Percentiles rank a stretch among this genome's conserved stretches.
Conservation (phyloP, 108 stramenopile species). For the Chaetoceros muelleri region DNA sequence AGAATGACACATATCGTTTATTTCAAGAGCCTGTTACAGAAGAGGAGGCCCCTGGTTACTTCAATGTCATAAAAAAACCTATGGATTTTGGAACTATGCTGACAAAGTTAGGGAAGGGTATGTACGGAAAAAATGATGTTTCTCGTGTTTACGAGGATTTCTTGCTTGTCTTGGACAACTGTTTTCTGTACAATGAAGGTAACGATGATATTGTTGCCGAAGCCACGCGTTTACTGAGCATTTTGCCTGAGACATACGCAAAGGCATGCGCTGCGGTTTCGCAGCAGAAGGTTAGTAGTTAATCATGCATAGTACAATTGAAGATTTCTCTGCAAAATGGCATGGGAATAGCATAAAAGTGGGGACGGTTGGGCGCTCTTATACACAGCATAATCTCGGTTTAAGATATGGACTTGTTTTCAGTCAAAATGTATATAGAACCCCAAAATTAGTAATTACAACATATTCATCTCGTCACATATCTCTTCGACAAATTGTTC, state of each 20-base stretch:
- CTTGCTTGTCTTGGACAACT: constrained; percentile 68
- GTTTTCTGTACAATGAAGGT: constrained; percentile 47
- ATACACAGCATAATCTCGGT: no score
- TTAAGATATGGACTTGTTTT: no score
- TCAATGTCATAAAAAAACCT: constrained; percentile 45
- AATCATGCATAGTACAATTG: no score
- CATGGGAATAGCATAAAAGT: no score
- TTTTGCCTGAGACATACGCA: constrained; percentile 51
- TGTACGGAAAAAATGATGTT: constrained; percentile 49
- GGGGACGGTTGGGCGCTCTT: no score
- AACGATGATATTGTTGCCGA: constrained; percentile 59
- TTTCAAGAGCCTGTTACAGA: constrained; percentile 67
- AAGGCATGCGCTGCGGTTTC: constrained; percentile 16
- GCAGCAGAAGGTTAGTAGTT: background rate
- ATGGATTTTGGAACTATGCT: constrained; percentile 69
- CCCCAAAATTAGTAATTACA: no score
- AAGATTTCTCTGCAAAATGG: no score
- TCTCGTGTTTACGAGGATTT: constrained; percentile 53
- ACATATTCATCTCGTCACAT: no score
- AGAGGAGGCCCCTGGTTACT: constrained; percentile 61
- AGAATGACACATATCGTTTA: constrained; percentile 46
- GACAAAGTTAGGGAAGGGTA: constrained; percentile 49
- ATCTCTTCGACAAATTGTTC: no score
- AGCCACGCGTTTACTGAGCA: constrained; percentile 38
- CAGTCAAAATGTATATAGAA: no score